Conservation (phyloP, 805 yeast genomes). For the Hanseniaspora valbyensis region DNA sequence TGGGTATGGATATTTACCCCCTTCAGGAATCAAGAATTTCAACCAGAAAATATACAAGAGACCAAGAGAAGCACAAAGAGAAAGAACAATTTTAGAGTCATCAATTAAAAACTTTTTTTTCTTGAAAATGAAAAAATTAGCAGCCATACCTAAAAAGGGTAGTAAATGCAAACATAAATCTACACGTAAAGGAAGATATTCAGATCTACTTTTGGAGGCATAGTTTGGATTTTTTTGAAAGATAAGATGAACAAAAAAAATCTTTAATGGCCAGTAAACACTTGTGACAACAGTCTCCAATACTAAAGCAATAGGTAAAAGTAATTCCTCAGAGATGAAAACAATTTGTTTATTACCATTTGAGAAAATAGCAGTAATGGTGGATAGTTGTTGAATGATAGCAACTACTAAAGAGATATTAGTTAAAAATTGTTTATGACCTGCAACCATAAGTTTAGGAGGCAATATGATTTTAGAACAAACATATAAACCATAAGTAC, state of each 20-base stretch:
- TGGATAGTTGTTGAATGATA: conserved; percentile 3
- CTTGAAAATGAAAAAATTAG: conserved; percentile 48
- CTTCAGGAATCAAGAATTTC: conserved; percentile 35
- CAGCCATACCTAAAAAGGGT: conserved; percentile 42
- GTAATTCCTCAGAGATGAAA: conserved; percentile 15
- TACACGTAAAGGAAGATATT: conserved; percentile 34
- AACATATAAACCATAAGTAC: conserved; percentile 25
- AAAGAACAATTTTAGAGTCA: conserved; percentile 32
- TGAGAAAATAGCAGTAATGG: conserved; percentile 30
- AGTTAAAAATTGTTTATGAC: conserved; percentile 63
- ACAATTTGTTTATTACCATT: neutral
- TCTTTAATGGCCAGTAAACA: conserved; percentile 59
- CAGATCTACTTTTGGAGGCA: neutral
- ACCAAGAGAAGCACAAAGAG: conserved; percentile 33
- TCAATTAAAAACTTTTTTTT: conserved; percentile 33
- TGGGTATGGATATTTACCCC: conserved; percentile 55
- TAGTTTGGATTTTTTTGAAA: conserved; percentile 26
- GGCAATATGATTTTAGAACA: conserved; percentile 35
- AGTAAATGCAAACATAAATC: conserved; percentile 52
- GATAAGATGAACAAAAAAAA: conserved; percentile 42
- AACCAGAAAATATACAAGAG: conserved; percentile 45
- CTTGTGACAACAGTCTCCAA: conserved; percentile 50
- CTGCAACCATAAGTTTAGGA: conserved; percentile 40
- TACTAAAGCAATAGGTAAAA: conserved; percentile 43
- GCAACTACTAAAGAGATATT: conserved; percentile 47